Evolutionary conservation across 2,329 filamentous ascomycete species (phyloP).

Genomic region (Hirsutella rhossiliensis): DNA sequence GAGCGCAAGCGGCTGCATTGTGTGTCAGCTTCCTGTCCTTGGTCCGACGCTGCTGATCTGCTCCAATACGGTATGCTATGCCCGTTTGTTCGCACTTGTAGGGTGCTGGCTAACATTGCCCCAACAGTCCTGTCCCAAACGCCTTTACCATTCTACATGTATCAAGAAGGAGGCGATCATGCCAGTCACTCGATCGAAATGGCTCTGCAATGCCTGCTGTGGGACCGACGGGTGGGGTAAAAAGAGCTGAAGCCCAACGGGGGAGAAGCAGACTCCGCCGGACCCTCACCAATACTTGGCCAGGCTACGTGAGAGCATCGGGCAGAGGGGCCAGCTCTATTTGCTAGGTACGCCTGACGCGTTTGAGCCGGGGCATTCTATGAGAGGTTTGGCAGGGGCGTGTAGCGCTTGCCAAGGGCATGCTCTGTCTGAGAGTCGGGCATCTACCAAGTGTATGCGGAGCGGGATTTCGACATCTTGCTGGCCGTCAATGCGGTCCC

Average conservation of each 20-base stretch:
- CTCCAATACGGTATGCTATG: constrained; percentile 31
- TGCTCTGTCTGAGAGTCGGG: too few relatives aligned
- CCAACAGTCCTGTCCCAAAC: constrained; percentile 26
- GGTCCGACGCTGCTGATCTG: constrained; percentile 37
- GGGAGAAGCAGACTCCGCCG: background rate
- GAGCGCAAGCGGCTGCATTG: constrained; percentile 30
- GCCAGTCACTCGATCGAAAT: constrained; percentile 21
- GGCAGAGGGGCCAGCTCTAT: too few relatives aligned
- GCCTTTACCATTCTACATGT: constrained; percentile 38
- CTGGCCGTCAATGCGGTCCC: too few relatives aligned
- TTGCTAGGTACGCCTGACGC: too few relatives aligned
- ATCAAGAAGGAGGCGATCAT: constrained; percentile 22
- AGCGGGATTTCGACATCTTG: too few relatives aligned
- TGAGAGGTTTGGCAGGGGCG: too few relatives aligned
- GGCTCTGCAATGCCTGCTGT: constrained; percentile 33
- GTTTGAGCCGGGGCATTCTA: too few relatives aligned
- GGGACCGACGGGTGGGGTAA: constrained; percentile 7
- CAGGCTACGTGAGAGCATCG: too few relatives aligned
- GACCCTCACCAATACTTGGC: too few relatives aligned
- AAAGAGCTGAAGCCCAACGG: constrained; percentile 4
- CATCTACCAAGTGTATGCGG: too few relatives aligned
- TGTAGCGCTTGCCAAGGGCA: too few relatives aligned
- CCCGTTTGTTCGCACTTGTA: background rate
- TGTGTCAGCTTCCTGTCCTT: constrained; percentile 35
- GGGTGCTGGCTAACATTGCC: background rate